A percentile compares a stretch with the other conserved stretches of the same genome.
Evolutionary conservation across 2,329 filamentous ascomycete species (phyloP).

Genomic region (Fusarium sublunatum): DNA sequence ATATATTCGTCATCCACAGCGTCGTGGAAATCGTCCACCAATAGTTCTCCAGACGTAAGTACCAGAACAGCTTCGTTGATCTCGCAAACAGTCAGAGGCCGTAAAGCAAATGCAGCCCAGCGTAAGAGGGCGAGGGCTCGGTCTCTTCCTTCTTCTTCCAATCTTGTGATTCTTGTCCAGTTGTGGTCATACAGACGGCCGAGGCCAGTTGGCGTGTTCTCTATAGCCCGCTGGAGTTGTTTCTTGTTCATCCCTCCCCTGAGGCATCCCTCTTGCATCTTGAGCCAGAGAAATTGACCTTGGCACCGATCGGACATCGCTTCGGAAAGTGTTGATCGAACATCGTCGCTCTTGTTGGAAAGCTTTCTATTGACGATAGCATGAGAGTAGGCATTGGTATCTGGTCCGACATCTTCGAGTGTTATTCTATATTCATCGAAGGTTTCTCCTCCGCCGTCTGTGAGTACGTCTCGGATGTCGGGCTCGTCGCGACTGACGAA

Average conservation of each 20-base stretch:
- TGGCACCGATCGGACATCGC: constrained; percentile 46
- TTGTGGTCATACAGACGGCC: constrained; percentile 47
- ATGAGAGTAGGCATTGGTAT: constrained; percentile 41
- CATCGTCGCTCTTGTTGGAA: constrained; percentile 39
- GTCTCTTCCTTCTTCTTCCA: constrained; percentile 27
- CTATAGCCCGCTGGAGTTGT: constrained; percentile 46
- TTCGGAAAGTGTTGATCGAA: constrained; percentile 41
- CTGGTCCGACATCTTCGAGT: constrained; percentile 40
- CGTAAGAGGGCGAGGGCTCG: constrained; percentile 49
- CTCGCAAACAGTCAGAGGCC: constrained; percentile 46
- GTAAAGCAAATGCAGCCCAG: constrained; percentile 47
- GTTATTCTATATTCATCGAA: constrained; percentile 16
- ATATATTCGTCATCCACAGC: constrained; percentile 48
- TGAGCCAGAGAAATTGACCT: constrained; percentile 52
- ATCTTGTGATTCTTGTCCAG: constrained; percentile 43
- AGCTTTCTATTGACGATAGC: constrained; percentile 49
- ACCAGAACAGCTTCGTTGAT: constrained; percentile 46
- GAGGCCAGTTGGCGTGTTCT: constrained; percentile 46
- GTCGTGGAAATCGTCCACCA: constrained; percentile 45
- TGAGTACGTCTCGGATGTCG: constrained; percentile 39
- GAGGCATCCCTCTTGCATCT: constrained; percentile 45
- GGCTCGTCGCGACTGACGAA: constrained; percentile 45
- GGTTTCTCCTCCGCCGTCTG: not conserved
- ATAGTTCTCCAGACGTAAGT: constrained; percentile 36
- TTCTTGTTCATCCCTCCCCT: constrained; percentile 44